A percentile compares a stretch with the other conserved stretches of the same genome.
phyloP scores from a whole-genome alignment of 306 rosid genomes.

The Senna tora region DNA sequence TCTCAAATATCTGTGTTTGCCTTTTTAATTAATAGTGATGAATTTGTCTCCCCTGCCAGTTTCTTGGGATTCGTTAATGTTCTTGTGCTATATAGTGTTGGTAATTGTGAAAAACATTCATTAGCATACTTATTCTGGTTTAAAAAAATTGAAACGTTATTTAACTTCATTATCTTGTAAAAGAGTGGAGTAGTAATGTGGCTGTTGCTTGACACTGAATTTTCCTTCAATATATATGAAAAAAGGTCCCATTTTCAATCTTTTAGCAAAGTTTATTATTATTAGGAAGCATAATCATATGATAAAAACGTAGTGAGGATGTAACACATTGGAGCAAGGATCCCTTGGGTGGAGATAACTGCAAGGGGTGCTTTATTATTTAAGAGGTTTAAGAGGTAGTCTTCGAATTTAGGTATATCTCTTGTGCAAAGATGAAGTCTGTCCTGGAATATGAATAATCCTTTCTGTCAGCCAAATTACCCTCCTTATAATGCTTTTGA shows the following conservation, averaged over 20 bases:
- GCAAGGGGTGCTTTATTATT: conserved; percentile 1
- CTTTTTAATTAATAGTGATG: conserved; percentile 19
- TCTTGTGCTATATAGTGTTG: conserved; percentile 12
- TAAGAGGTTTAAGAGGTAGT: conserved; percentile 20
- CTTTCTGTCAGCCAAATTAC: not conserved
- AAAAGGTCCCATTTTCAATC: not conserved
- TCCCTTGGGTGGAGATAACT: conserved; percentile 21
- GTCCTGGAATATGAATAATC: conserved; percentile 8
- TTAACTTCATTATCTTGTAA: not conserved
- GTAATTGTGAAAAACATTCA: not conserved
- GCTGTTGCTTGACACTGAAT: conserved; percentile 34
- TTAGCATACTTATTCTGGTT: not conserved
- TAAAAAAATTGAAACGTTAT: not conserved
- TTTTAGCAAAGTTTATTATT: conserved; percentile 21
- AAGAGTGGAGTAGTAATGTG: not conserved
- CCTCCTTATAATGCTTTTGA: conserved; percentile 19
- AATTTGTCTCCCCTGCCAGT: conserved; percentile 23
- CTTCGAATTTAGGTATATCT: conserved; percentile 14
- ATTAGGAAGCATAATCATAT: conserved; percentile 19
- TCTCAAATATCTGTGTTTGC: not conserved
- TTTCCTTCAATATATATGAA: conserved; percentile 17
- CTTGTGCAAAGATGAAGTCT: not conserved
- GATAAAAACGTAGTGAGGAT: conserved; percentile 10
- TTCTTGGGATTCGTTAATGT: conserved; percentile 23
- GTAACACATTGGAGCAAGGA: conserved; percentile 11